A percentile compares a stretch with the other conserved stretches of the same genome.
phyloP scores from a whole-genome alignment of 805 yeast species.

The Cephaloascus fragrans region DNA sequence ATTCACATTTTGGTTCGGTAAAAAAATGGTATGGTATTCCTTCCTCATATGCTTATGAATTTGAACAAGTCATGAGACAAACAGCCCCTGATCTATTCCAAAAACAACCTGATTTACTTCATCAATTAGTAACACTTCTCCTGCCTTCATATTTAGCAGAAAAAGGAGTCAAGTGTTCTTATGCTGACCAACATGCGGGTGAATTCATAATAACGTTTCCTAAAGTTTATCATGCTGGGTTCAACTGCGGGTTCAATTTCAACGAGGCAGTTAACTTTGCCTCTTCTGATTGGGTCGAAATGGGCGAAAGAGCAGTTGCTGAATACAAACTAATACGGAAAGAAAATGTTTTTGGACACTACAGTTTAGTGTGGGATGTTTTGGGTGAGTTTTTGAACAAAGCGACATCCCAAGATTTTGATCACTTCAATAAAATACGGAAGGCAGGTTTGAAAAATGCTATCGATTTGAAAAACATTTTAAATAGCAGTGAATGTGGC shows the following conservation, averaged over 20 bases:
- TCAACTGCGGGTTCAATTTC: slow-evolving; percentile 34
- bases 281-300: background rate
- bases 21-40: slow-evolving; percentile 96
- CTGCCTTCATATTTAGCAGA: slow-evolving; percentile 52
- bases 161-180: slow-evolving; percentile 33
- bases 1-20: slow-evolving; percentile 82
- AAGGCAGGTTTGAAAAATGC: slow-evolving; percentile 1
- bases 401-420: no score
- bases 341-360: slow-evolving; percentile 33
- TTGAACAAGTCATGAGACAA: slow-evolving; percentile 52
- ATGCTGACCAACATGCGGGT: slow-evolving; percentile 65
- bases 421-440: slow-evolving; percentile 1
- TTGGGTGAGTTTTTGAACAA: no score
- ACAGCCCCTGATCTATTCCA: slow-evolving; percentile 75
- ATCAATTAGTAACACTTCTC: slow-evolving; percentile 72
- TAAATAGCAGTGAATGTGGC: no score
- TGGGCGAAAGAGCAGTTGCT: slow-evolving; percentile 26
- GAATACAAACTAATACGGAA: slow-evolving; percentile 40
- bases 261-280: slow-evolving; percentile 29
- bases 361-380: slow-evolving; percentile 19
- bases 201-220: slow-evolving; percentile 34
- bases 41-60: slow-evolving; percentile 46
- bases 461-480: slow-evolving; percentile 2
- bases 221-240: slow-evolving; percentile 34
- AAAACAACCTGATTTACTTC: slow-evolving; percentile 81